phyloP scores from a whole-genome alignment of 331 rosid genomes.

The Quercus lobata region DNA sequence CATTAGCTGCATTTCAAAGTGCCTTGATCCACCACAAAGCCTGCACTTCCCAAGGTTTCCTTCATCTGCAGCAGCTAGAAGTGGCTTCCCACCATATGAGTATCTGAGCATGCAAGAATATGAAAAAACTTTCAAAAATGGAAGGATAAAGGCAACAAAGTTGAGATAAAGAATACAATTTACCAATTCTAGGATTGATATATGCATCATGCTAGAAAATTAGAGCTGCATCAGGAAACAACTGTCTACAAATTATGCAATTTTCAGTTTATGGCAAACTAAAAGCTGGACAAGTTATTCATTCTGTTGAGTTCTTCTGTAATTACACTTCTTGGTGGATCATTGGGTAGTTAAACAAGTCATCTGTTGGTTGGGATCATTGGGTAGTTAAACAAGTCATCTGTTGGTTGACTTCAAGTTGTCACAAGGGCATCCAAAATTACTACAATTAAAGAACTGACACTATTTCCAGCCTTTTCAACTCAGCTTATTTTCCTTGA shows the following conservation, averaged over 20 bases:
- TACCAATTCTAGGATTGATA: background rate
- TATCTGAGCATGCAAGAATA: slow-evolving; percentile 40
- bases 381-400: background rate
- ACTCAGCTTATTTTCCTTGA: background rate
- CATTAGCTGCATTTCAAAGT: slow-evolving; percentile 87
- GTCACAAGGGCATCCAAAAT: background rate
- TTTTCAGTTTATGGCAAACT: background rate
- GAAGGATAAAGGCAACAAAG: background rate
- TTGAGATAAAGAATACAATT: background rate
- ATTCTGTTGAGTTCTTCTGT: background rate
- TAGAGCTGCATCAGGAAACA: background rate
- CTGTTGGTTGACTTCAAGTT: background rate
- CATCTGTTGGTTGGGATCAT: background rate
- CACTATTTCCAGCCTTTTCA: slow-evolving; percentile 10
- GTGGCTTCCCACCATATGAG: slow-evolving; percentile 66
- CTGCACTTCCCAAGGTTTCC: slow-evolving; percentile 60
- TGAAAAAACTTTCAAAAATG: background rate
- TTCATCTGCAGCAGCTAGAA: slow-evolving; percentile 51
- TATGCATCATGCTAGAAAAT: background rate
- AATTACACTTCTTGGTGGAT: background rate
- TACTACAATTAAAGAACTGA: slow-evolving; percentile 11
- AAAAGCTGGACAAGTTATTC: background rate
- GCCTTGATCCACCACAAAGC: slow-evolving; percentile 68
- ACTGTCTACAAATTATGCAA: background rate
- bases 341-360: background rate